These are phyloP conservation scores for Odontarrhena argentea DNA, from an alignment of 345 rosid genomes.

Conservation along the genomic window DNA sequence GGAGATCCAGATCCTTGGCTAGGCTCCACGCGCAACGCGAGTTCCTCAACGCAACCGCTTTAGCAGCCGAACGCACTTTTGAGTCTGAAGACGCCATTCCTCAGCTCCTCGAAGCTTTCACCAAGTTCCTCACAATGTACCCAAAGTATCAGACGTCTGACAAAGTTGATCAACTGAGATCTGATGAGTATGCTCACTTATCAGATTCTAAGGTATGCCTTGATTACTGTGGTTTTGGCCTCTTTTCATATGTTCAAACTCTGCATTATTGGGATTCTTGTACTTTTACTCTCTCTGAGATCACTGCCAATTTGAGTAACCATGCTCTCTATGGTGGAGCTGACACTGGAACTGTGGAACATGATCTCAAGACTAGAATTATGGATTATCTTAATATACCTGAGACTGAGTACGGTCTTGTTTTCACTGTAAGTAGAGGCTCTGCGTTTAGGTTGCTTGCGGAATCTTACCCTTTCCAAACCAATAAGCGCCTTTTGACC, in stretches of 20 bases:
- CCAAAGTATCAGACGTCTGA: conserved; percentile 73
- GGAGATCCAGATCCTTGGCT: conserved; percentile 76
- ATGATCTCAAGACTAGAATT: conserved; percentile 74
- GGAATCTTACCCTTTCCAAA: conserved; percentile 74
- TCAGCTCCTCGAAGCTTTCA: conserved; percentile 56
- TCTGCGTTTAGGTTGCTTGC: conserved; percentile 81
- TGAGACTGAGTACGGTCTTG: conserved; percentile 77
- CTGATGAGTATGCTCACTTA: conserved; percentile 63
- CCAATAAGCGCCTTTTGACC: conserved; percentile 67
- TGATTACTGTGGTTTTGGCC: conserved; percentile 84
- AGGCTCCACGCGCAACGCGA: conserved; percentile 76
- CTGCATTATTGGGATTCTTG: conserved; percentile 73
- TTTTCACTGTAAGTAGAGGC: conserved; percentile 81
- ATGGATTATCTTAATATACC: conserved; percentile 81
- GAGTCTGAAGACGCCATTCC: conserved; percentile 58
- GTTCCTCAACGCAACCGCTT: conserved; percentile 68
- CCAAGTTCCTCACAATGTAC: conserved; percentile 77
- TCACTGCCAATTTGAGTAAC: conserved; percentile 82
- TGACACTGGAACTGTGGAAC: conserved; percentile 70
- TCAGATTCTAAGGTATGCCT: conserved; percentile 78
- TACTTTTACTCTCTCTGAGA: conserved; percentile 71
- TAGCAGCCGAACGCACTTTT: conserved; percentile 62
- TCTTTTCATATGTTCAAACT: conserved; percentile 66
- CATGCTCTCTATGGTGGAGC: conserved; percentile 81
- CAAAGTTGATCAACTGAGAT: conserved; percentile 66